Evolutionary conservation across 2,329 filamentous ascomycete species (phyloP), one percentile per base, ranked within the genome.

Genomic region (Aureobasidium sp.): DNA sequence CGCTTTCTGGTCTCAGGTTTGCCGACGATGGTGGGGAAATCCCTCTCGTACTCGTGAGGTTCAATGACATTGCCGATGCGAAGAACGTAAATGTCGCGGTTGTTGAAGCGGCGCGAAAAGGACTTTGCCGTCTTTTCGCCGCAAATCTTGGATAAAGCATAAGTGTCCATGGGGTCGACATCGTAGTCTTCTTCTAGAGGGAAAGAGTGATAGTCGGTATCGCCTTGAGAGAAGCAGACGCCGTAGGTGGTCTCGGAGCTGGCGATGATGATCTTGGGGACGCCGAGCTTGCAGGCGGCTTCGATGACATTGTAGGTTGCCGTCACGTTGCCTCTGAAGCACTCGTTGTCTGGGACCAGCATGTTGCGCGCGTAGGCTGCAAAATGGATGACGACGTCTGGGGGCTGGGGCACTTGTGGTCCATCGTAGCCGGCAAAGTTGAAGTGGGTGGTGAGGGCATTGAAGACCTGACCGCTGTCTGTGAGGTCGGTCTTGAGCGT

Each of bases 241-340:
- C 84, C 84, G 67, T 87, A 87, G 0, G 81, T 82, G 0, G 82
- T 84, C 67, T 85, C 82, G 22, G 78, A 81, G 62, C 77, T 81
- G 1, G 84, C 84, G 52, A 86, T 79, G 67, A 87, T 77, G 67
- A 87, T 81, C 68, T 87, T 87, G 66, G 78, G 79, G 7, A 87
- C 81, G 14, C 83, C 82, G 0, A 87, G 74, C 65, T 85, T 85
- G 68, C 78, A 84, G 0, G 84, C 83, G 0, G 83, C 82, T 71
- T 87, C 84, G 64, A 87, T 79, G 27, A 87, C 78, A 67, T 87
- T 87, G 72, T 86, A 86, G 0, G 81, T 84, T 11, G 79, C 76
- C 0, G 76, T 74, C 0, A 81, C 78, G 67, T 87, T 87, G 29
- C 74, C 78, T 20, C 76, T 75, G 71, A 84, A 87, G 57, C 78